phyloP scores from a whole-genome alignment of 306 rosid species.

The Quercus suber region DNA sequence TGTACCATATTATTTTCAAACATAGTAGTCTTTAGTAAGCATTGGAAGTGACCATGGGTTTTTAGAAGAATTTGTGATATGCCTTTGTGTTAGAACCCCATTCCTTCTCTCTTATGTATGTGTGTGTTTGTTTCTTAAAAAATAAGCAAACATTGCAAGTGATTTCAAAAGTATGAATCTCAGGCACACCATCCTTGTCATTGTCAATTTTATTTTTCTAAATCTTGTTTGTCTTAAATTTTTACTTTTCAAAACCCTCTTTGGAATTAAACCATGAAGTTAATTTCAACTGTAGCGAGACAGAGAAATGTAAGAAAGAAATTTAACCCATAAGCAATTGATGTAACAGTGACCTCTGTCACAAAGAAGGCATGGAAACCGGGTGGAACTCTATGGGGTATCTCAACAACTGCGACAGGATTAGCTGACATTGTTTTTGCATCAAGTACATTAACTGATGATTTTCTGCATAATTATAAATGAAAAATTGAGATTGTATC shows the following conservation, averaged over 20 bases:
- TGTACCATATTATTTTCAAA: too few species aligned
- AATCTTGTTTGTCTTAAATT: background rate
- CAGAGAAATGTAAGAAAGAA: background rate
- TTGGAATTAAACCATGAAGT: background rate
- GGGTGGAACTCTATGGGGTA: slow-evolving; percentile 83
- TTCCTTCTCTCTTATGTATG: too few species aligned
- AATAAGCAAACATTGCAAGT: too few species aligned
- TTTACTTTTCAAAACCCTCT: background rate
- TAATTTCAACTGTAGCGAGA: background rate
- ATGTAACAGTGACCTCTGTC: slow-evolving; percentile 65
- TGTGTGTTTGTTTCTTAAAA: background rate
- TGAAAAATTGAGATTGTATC: slow-evolving; percentile 9
- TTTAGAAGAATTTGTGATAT: too few species aligned
- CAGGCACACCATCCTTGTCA: too few species aligned
- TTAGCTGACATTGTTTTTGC: slow-evolving; percentile 91
- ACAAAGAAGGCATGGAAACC: slow-evolving; percentile 95
- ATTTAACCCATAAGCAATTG: background rate
- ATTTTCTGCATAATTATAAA: slow-evolving; percentile 56
- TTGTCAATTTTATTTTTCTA: background rate
- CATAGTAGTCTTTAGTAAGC: too few species aligned
- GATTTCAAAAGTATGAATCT: too few species aligned
- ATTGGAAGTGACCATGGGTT: too few species aligned
- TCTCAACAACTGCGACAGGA: slow-evolving; percentile 82
- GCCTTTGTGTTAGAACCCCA: too few species aligned
- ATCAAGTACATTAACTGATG: slow-evolving; percentile 64